These are phyloP conservation scores for Cyberlindnera meyerae DNA, from an alignment of 805 yeast species.

Conservation along the genomic window DNA sequence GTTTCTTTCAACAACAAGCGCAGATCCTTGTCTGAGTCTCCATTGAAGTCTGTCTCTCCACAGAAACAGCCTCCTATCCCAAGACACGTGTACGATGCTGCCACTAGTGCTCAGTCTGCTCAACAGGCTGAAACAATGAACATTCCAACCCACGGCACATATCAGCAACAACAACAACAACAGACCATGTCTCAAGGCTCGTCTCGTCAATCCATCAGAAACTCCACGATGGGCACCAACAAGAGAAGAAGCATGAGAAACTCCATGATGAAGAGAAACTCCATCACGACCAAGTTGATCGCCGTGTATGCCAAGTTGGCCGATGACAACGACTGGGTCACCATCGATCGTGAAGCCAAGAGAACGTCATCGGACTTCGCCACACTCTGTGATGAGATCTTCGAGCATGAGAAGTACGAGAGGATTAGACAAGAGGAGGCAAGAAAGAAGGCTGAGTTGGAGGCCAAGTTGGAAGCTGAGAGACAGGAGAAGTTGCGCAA, in stretches of 20 bases:
- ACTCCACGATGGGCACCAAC: slow-evolving; percentile 37
- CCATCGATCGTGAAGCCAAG: slow-evolving; percentile 65
- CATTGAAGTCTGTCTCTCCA: slow-evolving; percentile 7
- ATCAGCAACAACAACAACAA: slow-evolving; percentile 1
- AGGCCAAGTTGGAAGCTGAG: slow-evolving; percentile 23
- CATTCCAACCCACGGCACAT: slow-evolving; percentile 5
- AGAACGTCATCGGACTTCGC: slow-evolving; percentile 79
- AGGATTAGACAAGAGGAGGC: slow-evolving; percentile 42
- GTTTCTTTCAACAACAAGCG: slow-evolving; percentile 37
- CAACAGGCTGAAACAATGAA: no score
- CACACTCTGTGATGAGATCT: slow-evolving; percentile 68
- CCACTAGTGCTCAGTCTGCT: slow-evolving; percentile 6
- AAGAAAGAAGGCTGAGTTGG: slow-evolving; percentile 44
- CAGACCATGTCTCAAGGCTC: no score
- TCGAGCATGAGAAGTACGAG: slow-evolving; percentile 65
- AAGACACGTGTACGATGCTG: slow-evolving; percentile 18
- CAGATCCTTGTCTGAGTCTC: slow-evolving; percentile 23
- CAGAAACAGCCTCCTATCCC: slow-evolving; percentile 23
- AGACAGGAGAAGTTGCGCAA: slow-evolving; percentile 21
- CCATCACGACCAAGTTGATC: slow-evolving; percentile 65
- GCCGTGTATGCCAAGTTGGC: slow-evolving; percentile 71
- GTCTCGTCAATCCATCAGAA: slow-evolving; percentile 23
- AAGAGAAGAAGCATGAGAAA: slow-evolving; percentile 25
- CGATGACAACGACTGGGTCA: slow-evolving; percentile 57
- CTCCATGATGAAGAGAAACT: slow-evolving; percentile 52